Conservation (phyloP, 2,329 filamentous ascomycete species). For the Zymoseptoria brevis region DNA sequence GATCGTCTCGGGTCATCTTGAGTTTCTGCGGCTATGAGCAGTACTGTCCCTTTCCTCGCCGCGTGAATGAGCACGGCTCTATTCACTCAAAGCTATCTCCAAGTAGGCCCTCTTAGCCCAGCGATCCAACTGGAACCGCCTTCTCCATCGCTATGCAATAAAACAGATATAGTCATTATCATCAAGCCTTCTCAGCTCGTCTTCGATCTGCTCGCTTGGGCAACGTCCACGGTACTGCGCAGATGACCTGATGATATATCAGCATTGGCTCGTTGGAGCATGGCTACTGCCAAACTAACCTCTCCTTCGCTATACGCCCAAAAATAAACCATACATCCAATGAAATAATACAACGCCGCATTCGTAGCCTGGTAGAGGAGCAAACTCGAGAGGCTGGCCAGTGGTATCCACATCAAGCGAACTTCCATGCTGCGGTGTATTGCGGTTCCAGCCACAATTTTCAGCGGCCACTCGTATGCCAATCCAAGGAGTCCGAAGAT, state of each 20-base stretch:
- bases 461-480: constrained; percentile 85
- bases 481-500: constrained; percentile 70
- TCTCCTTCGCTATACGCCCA: constrained; percentile 97
- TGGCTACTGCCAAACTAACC: constrained; percentile 48
- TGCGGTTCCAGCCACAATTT: constrained; percentile 63
- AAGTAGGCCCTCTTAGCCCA: constrained; percentile 1
- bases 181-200: constrained; percentile 20
- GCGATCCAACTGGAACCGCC: background rate
- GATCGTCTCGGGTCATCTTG: background rate
- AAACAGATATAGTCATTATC: constrained; percentile 14
- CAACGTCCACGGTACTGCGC: constrained; percentile 43
- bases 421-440: constrained; percentile 84
- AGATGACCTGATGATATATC: constrained; percentile 34
- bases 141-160: constrained; percentile 15
- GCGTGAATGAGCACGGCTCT: background rate
- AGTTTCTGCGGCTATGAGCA: background rate
- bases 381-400: constrained; percentile 64
- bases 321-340: constrained; percentile 82
- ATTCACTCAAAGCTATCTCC: background rate
- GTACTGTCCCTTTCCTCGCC: background rate
- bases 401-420: constrained; percentile 71
- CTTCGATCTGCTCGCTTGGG: constrained; percentile 34
- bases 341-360: constrained; percentile 80
- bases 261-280: background rate
- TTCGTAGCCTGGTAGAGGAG: constrained; percentile 91